Evolutionary conservation across 208 protist species (phyloP), one percentile per base, ranked within the genome.

Genomic region (Trypanosoma cruzi): DNA sequence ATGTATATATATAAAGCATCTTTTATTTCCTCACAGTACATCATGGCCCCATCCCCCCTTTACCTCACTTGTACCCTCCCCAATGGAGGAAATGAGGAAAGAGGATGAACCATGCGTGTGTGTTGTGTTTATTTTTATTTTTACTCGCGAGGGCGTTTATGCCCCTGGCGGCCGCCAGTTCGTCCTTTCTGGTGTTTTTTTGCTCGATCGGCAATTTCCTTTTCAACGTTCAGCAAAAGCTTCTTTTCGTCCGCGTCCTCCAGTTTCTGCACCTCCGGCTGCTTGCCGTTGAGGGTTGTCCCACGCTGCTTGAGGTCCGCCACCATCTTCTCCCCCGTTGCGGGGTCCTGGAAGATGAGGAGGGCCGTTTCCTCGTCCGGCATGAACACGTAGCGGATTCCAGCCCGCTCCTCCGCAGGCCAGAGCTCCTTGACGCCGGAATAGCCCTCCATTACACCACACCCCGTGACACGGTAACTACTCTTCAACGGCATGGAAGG

Each of bases 301-400:
- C 77, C 80, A 48, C 87, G 87, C 44, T 85, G 61, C 78, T 80
- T 75, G n/a, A 92, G 71, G 22, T 83, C 86, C 56, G 64, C 79
- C 0, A 90, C 77, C 90, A 96, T 96, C 80, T 85, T 85, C 42
- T 62, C 60, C 2, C 84, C 90, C 7, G 87, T 93, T 61, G 84
- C 81, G 46, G 82, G 62, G 66, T 96, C 90, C 74, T 96, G 90
- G 48, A 96, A 96, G 58, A 96, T 89, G 57, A 96, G 64, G 28
- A 92, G 66, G 14, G 87, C 83, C 42, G 72, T 80, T 36, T 86
- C 84, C 61, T 77, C 84, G 64, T 76, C 81, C 11, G 87, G 87
- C 58, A 82, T 87, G 75, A 88, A 93, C 40, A 96, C 87, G 75
- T 96, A 96, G 49, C 90, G 90, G 49, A 96, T 77, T 13, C 90